Evolutionary conservation across 2,329 filamentous ascomycete species (phyloP).

Genomic region (Ilyonectria sp.): DNA sequence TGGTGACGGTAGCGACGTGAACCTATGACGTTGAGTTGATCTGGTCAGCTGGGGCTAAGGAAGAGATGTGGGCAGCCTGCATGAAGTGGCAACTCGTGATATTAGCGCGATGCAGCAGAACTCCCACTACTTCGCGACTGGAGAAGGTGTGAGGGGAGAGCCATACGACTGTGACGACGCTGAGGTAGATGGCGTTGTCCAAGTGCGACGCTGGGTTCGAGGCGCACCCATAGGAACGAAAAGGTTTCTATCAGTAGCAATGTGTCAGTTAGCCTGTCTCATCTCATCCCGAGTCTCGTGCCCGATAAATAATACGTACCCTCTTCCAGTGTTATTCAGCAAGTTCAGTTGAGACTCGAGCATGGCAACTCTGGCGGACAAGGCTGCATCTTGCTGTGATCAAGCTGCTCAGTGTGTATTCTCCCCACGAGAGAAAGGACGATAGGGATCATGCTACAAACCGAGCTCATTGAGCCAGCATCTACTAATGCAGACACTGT

Average conservation of each 20-base stretch:
- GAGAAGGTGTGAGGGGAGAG: not conserved
- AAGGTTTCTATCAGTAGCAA: not conserved
- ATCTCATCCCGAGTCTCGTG: not conserved
- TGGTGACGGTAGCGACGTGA: not conserved
- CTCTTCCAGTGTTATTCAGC: not conserved
- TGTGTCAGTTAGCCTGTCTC: constrained; percentile 1
- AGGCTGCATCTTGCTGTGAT: not conserved
- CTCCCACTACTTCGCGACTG: not conserved
- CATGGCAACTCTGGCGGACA: constrained; percentile 7
- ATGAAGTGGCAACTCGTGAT: not conserved
- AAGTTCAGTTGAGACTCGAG: constrained; percentile 1
- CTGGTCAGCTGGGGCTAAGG: constrained; percentile 3
- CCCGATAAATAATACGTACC: not conserved
- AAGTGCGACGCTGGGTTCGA: not conserved
- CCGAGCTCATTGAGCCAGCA: not conserved
- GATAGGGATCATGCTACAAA: constrained; percentile 2
- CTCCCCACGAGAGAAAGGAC: not conserved
- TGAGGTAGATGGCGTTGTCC: constrained; percentile 3
- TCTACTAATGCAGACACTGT: constrained; percentile 1
- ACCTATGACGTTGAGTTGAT: constrained; percentile 3
- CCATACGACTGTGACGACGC: constrained; percentile 5
- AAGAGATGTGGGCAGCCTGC: not conserved
- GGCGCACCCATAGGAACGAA: not conserved
- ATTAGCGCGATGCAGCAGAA: not conserved
- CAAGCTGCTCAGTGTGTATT: not conserved